A percentile compares a stretch with the other conserved stretches of the same genome.
Evolutionary conservation across 495 filamentous ascomycete species (phyloP).

Genomic region (Lepraria neglecta): DNA sequence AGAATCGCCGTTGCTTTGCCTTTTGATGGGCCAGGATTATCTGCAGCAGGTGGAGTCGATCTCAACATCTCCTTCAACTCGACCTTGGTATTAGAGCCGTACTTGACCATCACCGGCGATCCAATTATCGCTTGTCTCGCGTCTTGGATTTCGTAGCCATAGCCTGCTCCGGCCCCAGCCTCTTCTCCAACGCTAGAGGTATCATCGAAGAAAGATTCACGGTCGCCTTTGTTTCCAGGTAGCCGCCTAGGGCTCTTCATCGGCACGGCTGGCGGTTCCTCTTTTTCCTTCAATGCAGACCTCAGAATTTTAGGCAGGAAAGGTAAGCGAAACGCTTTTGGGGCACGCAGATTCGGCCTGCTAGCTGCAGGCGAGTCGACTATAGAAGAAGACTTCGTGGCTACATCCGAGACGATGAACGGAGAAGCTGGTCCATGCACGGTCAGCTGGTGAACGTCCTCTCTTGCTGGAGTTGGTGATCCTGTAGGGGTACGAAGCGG

Average conservation of each 20-base stretch:
- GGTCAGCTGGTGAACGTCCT: not conserved
- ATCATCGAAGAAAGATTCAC: constrained; percentile 19
- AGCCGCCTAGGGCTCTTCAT: constrained; percentile 1
- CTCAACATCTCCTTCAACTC: constrained; percentile 21
- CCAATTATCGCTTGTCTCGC: constrained; percentile 14
- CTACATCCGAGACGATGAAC: not conserved
- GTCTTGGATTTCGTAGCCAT: constrained; percentile 9
- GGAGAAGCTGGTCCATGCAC: not conserved
- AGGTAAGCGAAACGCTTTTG: not conserved
- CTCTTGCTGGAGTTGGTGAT: not conserved
- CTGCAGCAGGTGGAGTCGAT: constrained; percentile 2
- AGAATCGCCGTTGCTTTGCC: not conserved
- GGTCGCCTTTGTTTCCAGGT: not conserved
- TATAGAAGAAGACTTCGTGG: constrained; percentile 7
- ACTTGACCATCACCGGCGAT: constrained; percentile 15
- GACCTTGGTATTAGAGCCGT: constrained; percentile 16
- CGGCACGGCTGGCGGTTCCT: not conserved
- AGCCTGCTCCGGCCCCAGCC: constrained; percentile 7
- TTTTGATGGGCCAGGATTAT: constrained; percentile 12
- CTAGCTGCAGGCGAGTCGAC: not conserved
- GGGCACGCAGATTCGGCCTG: not conserved
- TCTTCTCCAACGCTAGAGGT: constrained; percentile 14
- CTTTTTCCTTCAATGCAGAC: not conserved
- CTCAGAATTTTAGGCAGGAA: constrained; percentile 9
- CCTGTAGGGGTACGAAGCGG: constrained; percentile 6